Base-by-base conservation (phyloP, 1,284 basidiomycete genomes). In the Anthracocystis walkeri region DNA sequence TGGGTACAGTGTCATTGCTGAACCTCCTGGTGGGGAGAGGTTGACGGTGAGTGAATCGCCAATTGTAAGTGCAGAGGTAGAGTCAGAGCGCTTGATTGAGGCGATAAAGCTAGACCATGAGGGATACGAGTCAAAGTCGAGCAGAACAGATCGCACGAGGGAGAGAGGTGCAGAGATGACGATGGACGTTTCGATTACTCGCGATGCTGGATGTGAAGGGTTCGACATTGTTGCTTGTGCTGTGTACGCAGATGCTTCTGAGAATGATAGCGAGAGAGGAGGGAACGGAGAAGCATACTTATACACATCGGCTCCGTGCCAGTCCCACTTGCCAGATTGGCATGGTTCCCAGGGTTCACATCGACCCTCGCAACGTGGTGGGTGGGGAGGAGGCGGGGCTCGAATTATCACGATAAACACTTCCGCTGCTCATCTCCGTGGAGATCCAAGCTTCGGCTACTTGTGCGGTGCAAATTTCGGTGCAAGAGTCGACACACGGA, bases 81-180 rank as follows among this genome's bases (percentile, higher is more conserved):
- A n/a, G n/a, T 46, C 11, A 18, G 25, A 21, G 5, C 12, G 48
- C 4, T 11, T 21, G 44, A 54, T 54, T 14, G 50, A 38, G 3
- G 50, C 49, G 44, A 65, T 45, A 23, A 63, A 63, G 11, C 20
- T 21, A 18, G 62, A 33, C 62, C 62, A 65, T 6, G 41, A 18
- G 10, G 62, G 56, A 50, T 65, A 65, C 12, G 62, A 52, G 10
- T 41, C 38, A 14, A 65, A 65, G 23, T 65, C 57, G 57, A 59
- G 63, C 11, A 65, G 46, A 8, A 65, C 18, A 1, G 51, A 25
- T 1, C 52, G 56, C 3, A 65, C 57, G 12, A 41, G 10, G 45
- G 2, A n/a, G 29, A 59, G 50, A 10, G 63, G 63, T 0, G 63
- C 63, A 0, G 38, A 35, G 31, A 65, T 65, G 29, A 33, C 35